phyloP scores from a whole-genome alignment of 2,329 filamentous ascomycete species.

The Anisogramma anomala region DNA sequence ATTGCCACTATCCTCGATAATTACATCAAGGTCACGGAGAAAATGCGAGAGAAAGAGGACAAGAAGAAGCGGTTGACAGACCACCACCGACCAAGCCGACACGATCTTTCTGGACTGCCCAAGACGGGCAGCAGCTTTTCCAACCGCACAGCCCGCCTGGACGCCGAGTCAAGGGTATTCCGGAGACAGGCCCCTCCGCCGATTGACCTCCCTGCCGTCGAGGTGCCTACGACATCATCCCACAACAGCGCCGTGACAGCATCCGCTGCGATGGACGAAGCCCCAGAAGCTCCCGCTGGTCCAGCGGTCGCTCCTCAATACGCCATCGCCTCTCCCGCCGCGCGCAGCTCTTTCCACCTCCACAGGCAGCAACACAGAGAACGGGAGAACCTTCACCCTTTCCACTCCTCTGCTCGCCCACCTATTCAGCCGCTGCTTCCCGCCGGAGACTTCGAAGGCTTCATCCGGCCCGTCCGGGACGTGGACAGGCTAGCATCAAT shows the following conservation, averaged over 20 bases:
- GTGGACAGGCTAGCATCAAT: conserved; percentile 75
- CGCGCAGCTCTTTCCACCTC: conserved; percentile 44
- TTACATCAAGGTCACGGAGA: conserved; percentile 93
- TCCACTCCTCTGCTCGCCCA: conserved; percentile 36
- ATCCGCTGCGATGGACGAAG: conserved; percentile 23
- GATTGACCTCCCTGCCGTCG: conserved; percentile 43
- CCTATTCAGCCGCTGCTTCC: conserved; percentile 56
- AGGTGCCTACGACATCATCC: conserved; percentile 50
- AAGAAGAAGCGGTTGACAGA: conserved; percentile 57
- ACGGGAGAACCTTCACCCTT: conserved; percentile 35
- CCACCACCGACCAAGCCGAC: conserved; percentile 38
- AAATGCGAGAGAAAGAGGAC: conserved; percentile 72
- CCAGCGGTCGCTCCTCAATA: conserved; percentile 43
- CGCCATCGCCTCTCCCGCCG: conserved; percentile 58
- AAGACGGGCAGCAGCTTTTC: conserved; percentile 40
- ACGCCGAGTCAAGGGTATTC: conserved; percentile 49
- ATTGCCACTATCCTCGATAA: conserved; percentile 97
- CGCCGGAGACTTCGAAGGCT: conserved; percentile 58
- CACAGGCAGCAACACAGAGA: conserved; percentile 38
- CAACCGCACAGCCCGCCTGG: conserved; percentile 40
- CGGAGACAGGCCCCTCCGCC: conserved; percentile 75
- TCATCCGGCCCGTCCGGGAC: conserved; percentile 72
- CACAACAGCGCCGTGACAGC: conserved; percentile 27
- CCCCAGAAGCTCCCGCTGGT: background rate
- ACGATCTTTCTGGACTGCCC: conserved; percentile 36